Evolutionary conservation across 352 stramenopile genomes (phyloP).

Genomic region (Pythium vanterpoolii): DNA sequence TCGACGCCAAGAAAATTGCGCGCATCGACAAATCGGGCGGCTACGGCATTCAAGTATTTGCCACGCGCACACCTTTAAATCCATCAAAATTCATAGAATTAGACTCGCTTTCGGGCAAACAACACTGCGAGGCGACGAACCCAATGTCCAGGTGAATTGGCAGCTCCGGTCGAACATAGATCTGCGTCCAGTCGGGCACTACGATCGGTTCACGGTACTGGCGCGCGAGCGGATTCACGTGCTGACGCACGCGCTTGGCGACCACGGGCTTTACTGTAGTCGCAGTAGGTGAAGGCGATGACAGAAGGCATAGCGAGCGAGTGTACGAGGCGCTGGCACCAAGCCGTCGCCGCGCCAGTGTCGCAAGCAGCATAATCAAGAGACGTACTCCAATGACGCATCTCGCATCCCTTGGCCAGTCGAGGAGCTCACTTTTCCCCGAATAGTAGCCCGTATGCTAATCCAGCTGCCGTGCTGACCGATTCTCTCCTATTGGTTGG

Average conservation of each 20-base stretch:
- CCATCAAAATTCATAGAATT: neutral
- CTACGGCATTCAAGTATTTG: slow-evolving; percentile 76
- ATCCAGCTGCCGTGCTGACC: neutral
- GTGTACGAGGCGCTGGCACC: neutral
- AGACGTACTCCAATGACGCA: neutral
- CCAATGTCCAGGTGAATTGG: slow-evolving; percentile 86
- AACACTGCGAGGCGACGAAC: too few species aligned
- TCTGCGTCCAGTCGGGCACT: slow-evolving; percentile 54
- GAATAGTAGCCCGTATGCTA: neutral
- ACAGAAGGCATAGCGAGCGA: neutral
- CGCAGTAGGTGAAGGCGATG: neutral
- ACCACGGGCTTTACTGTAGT: slow-evolving; percentile 7
- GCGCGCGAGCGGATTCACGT: slow-evolving; percentile 77
- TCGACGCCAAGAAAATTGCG: slow-evolving; percentile 83
- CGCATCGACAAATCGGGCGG: slow-evolving; percentile 25
- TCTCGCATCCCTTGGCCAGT: neutral
- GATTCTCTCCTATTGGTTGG: neutral
- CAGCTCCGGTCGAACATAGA: slow-evolving; percentile 44
- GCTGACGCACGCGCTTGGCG: slow-evolving; percentile 69
- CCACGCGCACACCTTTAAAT: slow-evolving; percentile 42
- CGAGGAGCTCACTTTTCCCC: neutral
- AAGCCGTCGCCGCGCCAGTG: neutral
- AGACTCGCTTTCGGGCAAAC: too few species aligned
- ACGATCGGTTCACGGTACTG: slow-evolving; percentile 60
- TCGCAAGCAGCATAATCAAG: neutral